Conservation (phyloP, 2,329 filamentous ascomycete species). For the Hypomyces rosellus region DNA sequence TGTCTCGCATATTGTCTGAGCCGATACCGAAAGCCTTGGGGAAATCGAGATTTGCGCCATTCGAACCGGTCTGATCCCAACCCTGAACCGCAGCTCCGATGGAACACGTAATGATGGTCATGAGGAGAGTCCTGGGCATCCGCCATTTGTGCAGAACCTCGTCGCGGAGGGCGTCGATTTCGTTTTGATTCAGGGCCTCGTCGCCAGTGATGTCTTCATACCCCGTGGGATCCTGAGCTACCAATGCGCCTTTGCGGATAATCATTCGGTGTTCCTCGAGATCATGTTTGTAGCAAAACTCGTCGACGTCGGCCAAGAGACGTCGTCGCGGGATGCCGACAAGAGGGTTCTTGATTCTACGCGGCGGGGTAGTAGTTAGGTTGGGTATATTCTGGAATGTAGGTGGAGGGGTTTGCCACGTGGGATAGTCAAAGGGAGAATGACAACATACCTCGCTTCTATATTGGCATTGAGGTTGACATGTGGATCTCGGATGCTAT, state of each 20-base stretch:
- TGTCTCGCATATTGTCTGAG: conserved; percentile 28
- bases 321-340: conserved; percentile 44
- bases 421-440: background rate
- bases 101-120: conserved; percentile 62
- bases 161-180: conserved; percentile 52
- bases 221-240: conserved; percentile 61
- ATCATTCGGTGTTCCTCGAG: conserved; percentile 52
- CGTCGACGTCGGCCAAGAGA: conserved; percentile 50
- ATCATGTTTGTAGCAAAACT: conserved; percentile 55
- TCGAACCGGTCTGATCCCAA: conserved; percentile 61
- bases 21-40: conserved; percentile 44
- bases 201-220: conserved; percentile 54
- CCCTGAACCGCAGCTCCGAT: conserved; percentile 65
- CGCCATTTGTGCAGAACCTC: conserved; percentile 64
- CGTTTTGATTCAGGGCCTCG: conserved; percentile 51
- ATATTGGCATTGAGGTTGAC: conserved; percentile 40
- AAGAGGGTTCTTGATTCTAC: conserved; percentile 40
- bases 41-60: conserved; percentile 58
- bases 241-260: conserved; percentile 63
- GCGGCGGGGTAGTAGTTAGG: background rate
- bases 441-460: conserved; percentile 36
- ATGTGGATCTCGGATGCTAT: conserved; percentile 24
- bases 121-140: conserved; percentile 54
- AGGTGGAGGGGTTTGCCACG: conserved; percentile 8
- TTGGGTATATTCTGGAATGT: conserved; percentile 4